These are phyloP conservation scores for Fimicolochytrium jonesii DNA, from an alignment of 192 early-diverging fungal species.

Conservation along the genomic window DNA sequence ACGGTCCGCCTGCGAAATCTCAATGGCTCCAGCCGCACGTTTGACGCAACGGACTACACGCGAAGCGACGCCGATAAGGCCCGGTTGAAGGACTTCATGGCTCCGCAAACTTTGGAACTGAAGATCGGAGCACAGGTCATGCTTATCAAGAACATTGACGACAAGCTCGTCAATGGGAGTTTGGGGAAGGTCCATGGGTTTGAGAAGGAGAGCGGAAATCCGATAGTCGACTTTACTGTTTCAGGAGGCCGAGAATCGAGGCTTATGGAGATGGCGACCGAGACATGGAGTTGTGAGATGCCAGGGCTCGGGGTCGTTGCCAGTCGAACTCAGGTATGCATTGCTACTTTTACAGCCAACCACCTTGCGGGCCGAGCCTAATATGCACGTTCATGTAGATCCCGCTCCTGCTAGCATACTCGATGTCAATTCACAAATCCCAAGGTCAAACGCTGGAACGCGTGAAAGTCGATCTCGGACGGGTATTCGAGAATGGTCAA, in stretches of 20 bases:
- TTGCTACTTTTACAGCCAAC: too few relatives aligned
- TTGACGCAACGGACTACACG: constrained; percentile 7
- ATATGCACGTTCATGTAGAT: too few relatives aligned
- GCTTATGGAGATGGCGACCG: constrained; percentile 7
- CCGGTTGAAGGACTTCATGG: constrained; percentile 46
- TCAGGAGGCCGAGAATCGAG: background rate
- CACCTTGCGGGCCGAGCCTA: too few relatives aligned
- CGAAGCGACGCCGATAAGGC: constrained; percentile 20
- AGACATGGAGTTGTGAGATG: constrained; percentile 8
- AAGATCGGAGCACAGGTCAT: constrained; percentile 82
- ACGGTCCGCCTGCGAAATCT: constrained; percentile 45
- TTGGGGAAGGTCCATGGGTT: constrained; percentile 34
- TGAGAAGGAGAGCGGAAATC: constrained; percentile 11
- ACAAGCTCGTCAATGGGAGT: constrained; percentile 45
- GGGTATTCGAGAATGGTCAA: constrained; percentile 49
- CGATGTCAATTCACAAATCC: constrained; percentile 50
- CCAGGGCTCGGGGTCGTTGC: constrained; percentile 10
- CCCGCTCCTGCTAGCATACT: constrained; percentile 43
- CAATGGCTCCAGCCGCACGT: constrained; percentile 29
- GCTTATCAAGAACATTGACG: constrained; percentile 53
- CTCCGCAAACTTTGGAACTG: constrained; percentile 59
- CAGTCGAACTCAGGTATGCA: constrained; percentile 18
- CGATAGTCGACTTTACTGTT: constrained; percentile 35
- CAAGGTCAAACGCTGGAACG: constrained; percentile 48
- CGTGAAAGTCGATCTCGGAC: constrained; percentile 40